These are phyloP conservation scores for Aspergillus aculeatinus DNA, from an alignment of 2,329 filamentous ascomycete genomes.

Conservation along the genomic window DNA sequence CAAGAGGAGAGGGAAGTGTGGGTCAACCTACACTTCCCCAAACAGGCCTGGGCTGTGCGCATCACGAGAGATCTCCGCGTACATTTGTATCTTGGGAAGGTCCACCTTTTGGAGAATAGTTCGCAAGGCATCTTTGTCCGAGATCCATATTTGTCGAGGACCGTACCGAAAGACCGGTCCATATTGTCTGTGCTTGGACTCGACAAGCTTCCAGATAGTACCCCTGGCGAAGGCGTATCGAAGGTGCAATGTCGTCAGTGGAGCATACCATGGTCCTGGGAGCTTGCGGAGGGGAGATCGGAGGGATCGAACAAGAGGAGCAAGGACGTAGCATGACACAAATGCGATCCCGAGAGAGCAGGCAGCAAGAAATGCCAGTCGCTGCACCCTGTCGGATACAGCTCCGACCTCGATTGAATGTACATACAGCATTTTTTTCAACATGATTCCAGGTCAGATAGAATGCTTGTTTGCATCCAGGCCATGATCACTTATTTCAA, in stretches of 20 bases:
- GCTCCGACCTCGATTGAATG: no score
- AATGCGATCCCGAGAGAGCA: no score
- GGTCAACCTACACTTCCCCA: conserved; percentile 1
- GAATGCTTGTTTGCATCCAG: no score
- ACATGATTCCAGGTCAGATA: no score
- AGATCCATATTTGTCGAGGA: conserved; percentile 4
- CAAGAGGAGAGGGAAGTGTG: not conserved
- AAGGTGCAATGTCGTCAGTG: conserved; percentile 2
- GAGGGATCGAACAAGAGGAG: no score
- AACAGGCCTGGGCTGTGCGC: not conserved
- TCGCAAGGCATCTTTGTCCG: conserved; percentile 4
- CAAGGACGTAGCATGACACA: no score
- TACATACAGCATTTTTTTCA: no score
- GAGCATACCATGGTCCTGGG: conserved; percentile 5
- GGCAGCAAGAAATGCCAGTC: no score
- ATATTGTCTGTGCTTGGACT: not conserved
- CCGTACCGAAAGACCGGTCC: not conserved
- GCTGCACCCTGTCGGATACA: no score
- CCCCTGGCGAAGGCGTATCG: conserved; percentile 2
- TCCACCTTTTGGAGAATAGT: not conserved
- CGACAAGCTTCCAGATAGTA: conserved; percentile 3
- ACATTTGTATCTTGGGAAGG: conserved; percentile 5
- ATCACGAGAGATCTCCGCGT: conserved; percentile 5
- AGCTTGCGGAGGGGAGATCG: not conserved
- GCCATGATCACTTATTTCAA: no score